Percentiles rank a stretch among this genome's conserved stretches.
Conservation (phyloP, 768 basidiomycete genomes). For the Chlorophyllum brunneum region DNA sequence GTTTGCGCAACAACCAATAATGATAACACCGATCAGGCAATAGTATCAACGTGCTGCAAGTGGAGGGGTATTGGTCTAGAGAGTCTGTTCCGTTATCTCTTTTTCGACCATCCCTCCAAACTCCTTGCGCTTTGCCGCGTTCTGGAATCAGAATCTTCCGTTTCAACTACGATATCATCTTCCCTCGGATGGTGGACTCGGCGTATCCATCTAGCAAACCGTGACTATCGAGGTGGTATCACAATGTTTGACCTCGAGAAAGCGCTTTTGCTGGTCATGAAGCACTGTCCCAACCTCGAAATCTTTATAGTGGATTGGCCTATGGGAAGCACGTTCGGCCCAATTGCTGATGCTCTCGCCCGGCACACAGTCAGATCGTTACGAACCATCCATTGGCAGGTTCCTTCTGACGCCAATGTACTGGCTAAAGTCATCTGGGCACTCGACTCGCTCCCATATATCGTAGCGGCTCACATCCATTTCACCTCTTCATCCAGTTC, state of each 20-base stretch:
- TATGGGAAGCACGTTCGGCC: slow-evolving; percentile 53
- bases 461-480: slow-evolving; percentile 55
- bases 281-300: slow-evolving; percentile 68
- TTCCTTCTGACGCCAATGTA: slow-evolving; percentile 41
- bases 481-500: slow-evolving; percentile 31
- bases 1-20: background rate
- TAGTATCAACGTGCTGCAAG: slow-evolving; percentile 61
- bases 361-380: slow-evolving; percentile 46
- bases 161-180: slow-evolving; percentile 32
- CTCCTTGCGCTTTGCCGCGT: slow-evolving; percentile 48
- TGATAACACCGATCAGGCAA: slow-evolving; percentile 41
- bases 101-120: slow-evolving; percentile 58
- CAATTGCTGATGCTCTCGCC: slow-evolving; percentile 61
- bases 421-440: slow-evolving; percentile 72
- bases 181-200: slow-evolving; percentile 69
- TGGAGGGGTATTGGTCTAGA: slow-evolving; percentile 63
- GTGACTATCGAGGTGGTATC: slow-evolving; percentile 28
- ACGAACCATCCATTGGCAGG: slow-evolving; percentile 58
- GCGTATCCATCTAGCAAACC: slow-evolving; percentile 49
- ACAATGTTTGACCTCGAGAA: slow-evolving; percentile 48
- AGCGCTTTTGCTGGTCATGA: slow-evolving; percentile 54
- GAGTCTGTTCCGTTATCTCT: slow-evolving; percentile 65
- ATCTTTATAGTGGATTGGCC: slow-evolving; percentile 70
- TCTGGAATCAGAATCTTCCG: slow-evolving; percentile 41
- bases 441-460: slow-evolving; percentile 53